phyloP scores from a whole-genome alignment of 345 rosid species.

The Zanthoxylum bungeanum region DNA sequence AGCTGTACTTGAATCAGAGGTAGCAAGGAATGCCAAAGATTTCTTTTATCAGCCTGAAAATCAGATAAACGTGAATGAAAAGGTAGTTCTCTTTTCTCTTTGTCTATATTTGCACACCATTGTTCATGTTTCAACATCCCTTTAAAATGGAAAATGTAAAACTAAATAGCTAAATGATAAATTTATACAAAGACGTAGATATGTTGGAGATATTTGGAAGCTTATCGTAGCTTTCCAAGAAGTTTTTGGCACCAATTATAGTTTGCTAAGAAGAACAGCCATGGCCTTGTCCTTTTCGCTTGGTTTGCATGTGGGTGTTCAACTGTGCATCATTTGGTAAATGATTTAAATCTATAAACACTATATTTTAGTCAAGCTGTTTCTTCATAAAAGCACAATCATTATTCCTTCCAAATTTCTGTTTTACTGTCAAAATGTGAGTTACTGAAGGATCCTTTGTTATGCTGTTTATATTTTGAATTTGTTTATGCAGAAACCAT shows the following conservation, averaged over 20 bases:
- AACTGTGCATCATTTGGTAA: not conserved
- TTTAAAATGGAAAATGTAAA: not conserved
- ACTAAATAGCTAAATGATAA: not conserved
- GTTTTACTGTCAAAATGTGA: not conserved
- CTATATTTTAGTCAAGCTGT: not conserved
- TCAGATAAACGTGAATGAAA: slow-evolving; percentile 33
- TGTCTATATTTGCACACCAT: not conserved
- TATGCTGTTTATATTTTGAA: not conserved
- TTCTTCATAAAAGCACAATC: not conserved
- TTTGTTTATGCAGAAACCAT: not conserved
- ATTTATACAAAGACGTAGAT: not conserved
- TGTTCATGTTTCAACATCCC: not conserved
- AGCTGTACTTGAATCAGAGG: slow-evolving; percentile 70
- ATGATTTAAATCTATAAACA: not conserved
- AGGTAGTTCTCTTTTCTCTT: slow-evolving; percentile 3
- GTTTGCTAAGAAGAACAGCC: not conserved
- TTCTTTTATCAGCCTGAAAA: slow-evolving; percentile 62
- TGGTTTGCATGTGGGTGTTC: not conserved
- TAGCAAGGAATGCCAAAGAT: slow-evolving; percentile 54
- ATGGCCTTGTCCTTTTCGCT: not conserved
- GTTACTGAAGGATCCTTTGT: not conserved
- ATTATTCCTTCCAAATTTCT: not conserved
- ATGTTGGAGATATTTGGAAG: not conserved
- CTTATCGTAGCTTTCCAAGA: not conserved
- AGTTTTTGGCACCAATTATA: not conserved